Conservation (phyloP, 108 stramenopile genomes). For the Nitzschia sp. region DNA sequence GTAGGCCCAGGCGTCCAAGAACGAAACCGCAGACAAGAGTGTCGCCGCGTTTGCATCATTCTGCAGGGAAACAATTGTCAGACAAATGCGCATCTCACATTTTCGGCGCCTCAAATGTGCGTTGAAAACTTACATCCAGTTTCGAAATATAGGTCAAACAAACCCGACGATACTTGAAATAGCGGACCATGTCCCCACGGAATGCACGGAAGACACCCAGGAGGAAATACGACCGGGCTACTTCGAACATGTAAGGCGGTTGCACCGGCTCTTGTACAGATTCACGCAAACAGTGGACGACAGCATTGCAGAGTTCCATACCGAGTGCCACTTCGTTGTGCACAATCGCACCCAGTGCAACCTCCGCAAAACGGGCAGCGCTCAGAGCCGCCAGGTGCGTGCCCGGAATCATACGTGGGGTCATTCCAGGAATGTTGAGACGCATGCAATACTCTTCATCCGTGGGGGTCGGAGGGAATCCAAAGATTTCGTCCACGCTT, state of each 20-base stretch:
- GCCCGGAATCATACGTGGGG: slow-evolving; percentile 52
- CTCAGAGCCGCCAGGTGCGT: slow-evolving; percentile 74
- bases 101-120: too few species aligned
- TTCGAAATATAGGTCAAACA: slow-evolving; percentile 75
- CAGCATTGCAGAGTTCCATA: slow-evolving; percentile 83
- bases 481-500: slow-evolving; percentile 68
- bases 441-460: slow-evolving; percentile 71
- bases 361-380: slow-evolving; percentile 82
- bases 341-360: slow-evolving; percentile 81
- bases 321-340: slow-evolving; percentile 73
- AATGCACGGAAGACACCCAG: slow-evolving; percentile 79
- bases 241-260: slow-evolving; percentile 64
- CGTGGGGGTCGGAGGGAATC: slow-evolving; percentile 75
- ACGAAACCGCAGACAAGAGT: slow-evolving; percentile 76
- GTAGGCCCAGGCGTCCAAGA: slow-evolving; percentile 84
- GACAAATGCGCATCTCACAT: too few species aligned
- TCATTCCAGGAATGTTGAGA: slow-evolving; percentile 51
- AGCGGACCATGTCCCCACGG: slow-evolving; percentile 82
- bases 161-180: slow-evolving; percentile 90
- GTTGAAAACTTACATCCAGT: slow-evolving; percentile 50
- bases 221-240: slow-evolving; percentile 84
- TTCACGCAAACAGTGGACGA: slow-evolving; percentile 77
- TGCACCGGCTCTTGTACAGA: slow-evolving; percentile 63
- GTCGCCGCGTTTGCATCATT: slow-evolving; percentile 52
- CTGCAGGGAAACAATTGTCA: slow-evolving; percentile 34